Percentiles rank a stretch among this genome's conserved stretches.
Evolutionary conservation across 1,284 basidiomycete species (phyloP).

Genomic region (Athelia sp.): DNA sequence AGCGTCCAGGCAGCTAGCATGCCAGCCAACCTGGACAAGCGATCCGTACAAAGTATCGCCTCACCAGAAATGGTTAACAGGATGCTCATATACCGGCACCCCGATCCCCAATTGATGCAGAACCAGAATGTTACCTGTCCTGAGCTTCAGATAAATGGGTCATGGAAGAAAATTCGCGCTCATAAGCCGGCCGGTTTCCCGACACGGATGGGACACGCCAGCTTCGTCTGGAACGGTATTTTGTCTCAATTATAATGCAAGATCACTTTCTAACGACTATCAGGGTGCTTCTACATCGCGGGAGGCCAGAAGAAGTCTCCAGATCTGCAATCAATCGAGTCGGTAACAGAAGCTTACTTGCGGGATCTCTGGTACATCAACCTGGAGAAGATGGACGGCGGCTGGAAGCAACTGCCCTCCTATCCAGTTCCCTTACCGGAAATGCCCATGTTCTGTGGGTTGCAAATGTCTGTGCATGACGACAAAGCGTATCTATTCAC

Average conservation of each 20-base stretch:
- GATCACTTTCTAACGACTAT: neutral
- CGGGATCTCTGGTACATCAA: constrained; percentile 29
- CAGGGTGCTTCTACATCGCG: constrained; percentile 28
- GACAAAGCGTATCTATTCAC: constrained; percentile 29
- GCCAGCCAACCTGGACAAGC: neutral
- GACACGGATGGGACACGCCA: constrained; percentile 16
- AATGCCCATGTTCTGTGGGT: constrained; percentile 14
- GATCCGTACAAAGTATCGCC: neutral
- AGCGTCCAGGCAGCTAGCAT: too few relatives aligned
- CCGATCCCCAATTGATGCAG: constrained; percentile 20
- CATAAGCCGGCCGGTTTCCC: constrained; percentile 13
- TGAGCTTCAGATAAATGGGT: constrained; percentile 23
- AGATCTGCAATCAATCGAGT: constrained; percentile 4
- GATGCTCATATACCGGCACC: constrained; percentile 6
- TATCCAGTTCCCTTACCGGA: constrained; percentile 18
- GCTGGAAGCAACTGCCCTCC: constrained; percentile 27
- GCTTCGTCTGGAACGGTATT: constrained; percentile 20
- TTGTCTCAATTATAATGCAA: neutral
- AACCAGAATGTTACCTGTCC: too few relatives aligned
- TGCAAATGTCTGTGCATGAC: constrained; percentile 23
- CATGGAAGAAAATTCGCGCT: constrained; percentile 20
- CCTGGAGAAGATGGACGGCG: constrained; percentile 19
- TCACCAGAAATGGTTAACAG: neutral
- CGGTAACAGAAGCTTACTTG: constrained; percentile 22
- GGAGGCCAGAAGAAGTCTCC: constrained; percentile 20